Percentiles rank a stretch among this genome's conserved stretches.
Conservation (phyloP, 169 alveolate genomes). For the Neospora caninum region DNA sequence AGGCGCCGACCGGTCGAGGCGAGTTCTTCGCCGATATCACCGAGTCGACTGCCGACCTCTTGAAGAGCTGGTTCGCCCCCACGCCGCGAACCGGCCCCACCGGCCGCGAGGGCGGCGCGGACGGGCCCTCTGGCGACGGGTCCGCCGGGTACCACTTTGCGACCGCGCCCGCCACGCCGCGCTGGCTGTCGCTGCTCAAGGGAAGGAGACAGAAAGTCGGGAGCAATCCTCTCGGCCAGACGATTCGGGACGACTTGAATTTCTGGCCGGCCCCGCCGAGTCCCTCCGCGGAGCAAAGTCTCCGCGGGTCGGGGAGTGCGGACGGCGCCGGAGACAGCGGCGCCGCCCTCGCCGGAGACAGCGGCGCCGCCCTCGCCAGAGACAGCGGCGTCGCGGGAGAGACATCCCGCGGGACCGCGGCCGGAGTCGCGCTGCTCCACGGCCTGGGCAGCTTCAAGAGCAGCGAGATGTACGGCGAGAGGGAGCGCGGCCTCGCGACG, state of each 20-base stretch:
- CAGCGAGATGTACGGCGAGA: neutral
- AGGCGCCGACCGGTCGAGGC: neutral
- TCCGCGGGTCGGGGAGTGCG: neutral
- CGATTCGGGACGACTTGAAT: constrained; percentile 47
- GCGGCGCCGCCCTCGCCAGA: neutral
- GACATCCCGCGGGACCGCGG: neutral
- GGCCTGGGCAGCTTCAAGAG: neutral
- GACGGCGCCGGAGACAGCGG: no score
- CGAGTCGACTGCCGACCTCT: constrained; percentile 35
- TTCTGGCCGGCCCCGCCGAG: constrained; percentile 60
- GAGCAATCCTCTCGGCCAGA: constrained; percentile 57
- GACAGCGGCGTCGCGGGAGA: neutral
- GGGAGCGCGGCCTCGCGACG: no score
- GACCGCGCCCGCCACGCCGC: constrained; percentile 6
- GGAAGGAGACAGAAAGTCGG: neutral
- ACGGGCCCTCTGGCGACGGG: neutral
- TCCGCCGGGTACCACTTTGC: neutral
- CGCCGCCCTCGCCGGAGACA: no score
- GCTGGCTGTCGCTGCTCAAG: neutral
- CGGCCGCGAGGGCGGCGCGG: neutral
- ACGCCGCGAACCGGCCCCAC: neutral
- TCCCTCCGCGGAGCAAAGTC: neutral
- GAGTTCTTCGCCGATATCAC: constrained; percentile 14
- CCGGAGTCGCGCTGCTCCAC: neutral
- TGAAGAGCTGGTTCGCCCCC: neutral